phyloP scores from a whole-genome alignment of 1,139 yeast species.

The Zygoascus hellenicus region DNA sequence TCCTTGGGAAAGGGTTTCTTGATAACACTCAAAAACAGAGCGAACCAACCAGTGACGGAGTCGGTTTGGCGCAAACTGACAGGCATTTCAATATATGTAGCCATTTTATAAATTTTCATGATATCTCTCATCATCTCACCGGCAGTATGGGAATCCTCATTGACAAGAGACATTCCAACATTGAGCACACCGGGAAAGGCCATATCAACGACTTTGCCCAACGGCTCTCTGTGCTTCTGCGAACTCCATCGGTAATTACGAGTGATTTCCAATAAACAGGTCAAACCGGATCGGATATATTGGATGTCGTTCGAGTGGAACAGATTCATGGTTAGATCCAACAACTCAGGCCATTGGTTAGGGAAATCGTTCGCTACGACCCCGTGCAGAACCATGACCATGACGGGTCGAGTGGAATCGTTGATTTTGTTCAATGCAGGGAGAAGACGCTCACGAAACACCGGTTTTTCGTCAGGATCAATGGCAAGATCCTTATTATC shows the following conservation, averaged over 20 bases:
- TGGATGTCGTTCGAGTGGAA: slow-evolving; percentile 51
- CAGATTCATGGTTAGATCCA: slow-evolving; percentile 54
- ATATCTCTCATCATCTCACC: slow-evolving; percentile 78
- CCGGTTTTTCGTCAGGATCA: slow-evolving; percentile 64
- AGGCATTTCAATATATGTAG: slow-evolving; percentile 73
- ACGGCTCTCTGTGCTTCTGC: slow-evolving; percentile 49
- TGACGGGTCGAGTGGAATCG: slow-evolving; percentile 46
- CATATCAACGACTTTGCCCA: slow-evolving; percentile 56
- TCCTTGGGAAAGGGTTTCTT: slow-evolving; percentile 53
- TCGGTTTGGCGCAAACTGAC: slow-evolving; percentile 53
- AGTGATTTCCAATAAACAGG: slow-evolving; percentile 68
- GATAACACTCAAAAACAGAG: slow-evolving; percentile 65
- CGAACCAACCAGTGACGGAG: slow-evolving; percentile 64
- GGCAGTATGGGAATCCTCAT: slow-evolving; percentile 40
- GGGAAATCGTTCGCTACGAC: slow-evolving; percentile 70
- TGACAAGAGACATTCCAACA: slow-evolving; percentile 55
- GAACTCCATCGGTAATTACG: slow-evolving; percentile 73
- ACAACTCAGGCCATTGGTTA: slow-evolving; percentile 59
- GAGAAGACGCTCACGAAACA: slow-evolving; percentile 57
- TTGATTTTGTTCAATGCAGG: slow-evolving; percentile 42
- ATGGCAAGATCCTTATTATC: slow-evolving; percentile 35
- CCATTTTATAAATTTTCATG: slow-evolving; percentile 75
- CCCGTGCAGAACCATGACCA: slow-evolving; percentile 62
- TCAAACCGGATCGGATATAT: slow-evolving; percentile 67
- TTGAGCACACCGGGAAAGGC: slow-evolving; percentile 66